Percentiles rank a stretch among this genome's conserved stretches.
Evolutionary conservation across 768 basidiomycete genomes (phyloP).

Genomic region (Udeniomyces megalosporus): DNA sequence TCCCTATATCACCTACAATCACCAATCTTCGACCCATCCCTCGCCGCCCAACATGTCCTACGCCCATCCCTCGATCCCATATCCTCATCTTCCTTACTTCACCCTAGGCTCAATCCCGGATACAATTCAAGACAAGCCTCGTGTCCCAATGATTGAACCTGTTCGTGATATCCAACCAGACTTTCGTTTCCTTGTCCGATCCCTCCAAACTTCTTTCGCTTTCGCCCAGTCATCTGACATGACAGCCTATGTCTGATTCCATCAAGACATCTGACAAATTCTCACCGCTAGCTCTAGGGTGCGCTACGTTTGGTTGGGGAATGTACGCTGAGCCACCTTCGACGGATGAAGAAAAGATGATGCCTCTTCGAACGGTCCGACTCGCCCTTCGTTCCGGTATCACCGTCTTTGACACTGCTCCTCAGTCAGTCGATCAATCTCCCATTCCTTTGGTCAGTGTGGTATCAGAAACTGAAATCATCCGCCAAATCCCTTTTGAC

Average conservation of each 20-base stretch:
- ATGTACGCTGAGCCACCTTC: conserved; percentile 21
- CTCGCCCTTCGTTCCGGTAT: conserved; percentile 27
- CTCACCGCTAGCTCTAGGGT: conserved; percentile 26
- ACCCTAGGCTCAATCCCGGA: neutral
- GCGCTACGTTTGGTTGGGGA: conserved; percentile 26
- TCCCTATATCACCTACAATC: too few relatives aligned
- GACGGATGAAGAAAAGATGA: conserved; percentile 16
- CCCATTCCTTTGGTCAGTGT: neutral
- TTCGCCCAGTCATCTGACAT: neutral
- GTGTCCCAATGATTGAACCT: neutral
- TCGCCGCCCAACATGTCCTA: neutral
- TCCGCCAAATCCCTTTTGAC: neutral
- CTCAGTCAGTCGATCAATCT: conserved; percentile 5
- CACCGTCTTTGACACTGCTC: conserved; percentile 27
- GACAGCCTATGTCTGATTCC: neutral
- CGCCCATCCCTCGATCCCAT: neutral
- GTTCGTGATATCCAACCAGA: neutral
- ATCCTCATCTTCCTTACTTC: neutral
- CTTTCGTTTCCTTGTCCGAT: too few relatives aligned
- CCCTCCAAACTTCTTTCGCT: neutral
- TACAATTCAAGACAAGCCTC: neutral
- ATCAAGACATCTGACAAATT: neutral
- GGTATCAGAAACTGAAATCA: conserved; percentile 1
- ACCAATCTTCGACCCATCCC: neutral
- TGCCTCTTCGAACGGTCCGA: conserved; percentile 25